Evolutionary conservation across 164 flowering plant species (phyloP).

Genomic region (Santalum album): DNA sequence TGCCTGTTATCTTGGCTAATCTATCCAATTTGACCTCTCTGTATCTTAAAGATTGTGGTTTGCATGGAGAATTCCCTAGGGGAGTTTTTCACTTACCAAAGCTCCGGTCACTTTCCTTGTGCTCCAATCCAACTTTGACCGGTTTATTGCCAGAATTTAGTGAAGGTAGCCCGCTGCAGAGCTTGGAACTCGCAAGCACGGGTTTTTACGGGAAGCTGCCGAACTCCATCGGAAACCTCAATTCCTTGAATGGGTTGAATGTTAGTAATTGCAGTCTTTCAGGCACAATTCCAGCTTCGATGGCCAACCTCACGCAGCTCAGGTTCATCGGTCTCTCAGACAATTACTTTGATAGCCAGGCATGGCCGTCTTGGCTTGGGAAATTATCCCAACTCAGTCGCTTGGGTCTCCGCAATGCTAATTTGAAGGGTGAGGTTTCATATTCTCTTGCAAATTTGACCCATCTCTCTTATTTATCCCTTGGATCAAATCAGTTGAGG

Average conservation of each 20-base stretch:
- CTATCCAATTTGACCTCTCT: slow-evolving; percentile 12
- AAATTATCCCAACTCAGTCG: not conserved
- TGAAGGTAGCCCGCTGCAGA: slow-evolving; percentile 1
- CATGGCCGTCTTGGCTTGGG: not conserved
- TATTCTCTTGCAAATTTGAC: slow-evolving; percentile 10
- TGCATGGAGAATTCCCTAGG: slow-evolving; percentile 15
- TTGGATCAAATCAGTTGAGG: slow-evolving; percentile 6
- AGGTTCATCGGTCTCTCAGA: not conserved
- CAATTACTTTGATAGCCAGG: not conserved
- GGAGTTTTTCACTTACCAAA: slow-evolving; percentile 12
- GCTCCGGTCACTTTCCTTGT: slow-evolving; percentile 3
- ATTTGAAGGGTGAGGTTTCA: slow-evolving; percentile 12
- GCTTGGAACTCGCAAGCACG: not conserved
- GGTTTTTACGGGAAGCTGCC: slow-evolving; percentile 14
- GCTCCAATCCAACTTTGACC: slow-evolving; percentile 1
- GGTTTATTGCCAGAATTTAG: slow-evolving; percentile 17
- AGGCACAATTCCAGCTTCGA: slow-evolving; percentile 13
- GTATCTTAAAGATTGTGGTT: not conserved
- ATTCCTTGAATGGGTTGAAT: not conserved
- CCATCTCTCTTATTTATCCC: slow-evolving; percentile 1
- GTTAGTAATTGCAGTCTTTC: not conserved
- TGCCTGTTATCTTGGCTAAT: slow-evolving; percentile 11
- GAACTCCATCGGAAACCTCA: slow-evolving; percentile 17
- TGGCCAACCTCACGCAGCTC: slow-evolving; percentile 10
- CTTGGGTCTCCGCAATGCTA: not conserved